These are phyloP conservation scores for Penicillium coprophilum DNA, from an alignment of 495 filamentous ascomycete species.

Conservation along the genomic window DNA sequence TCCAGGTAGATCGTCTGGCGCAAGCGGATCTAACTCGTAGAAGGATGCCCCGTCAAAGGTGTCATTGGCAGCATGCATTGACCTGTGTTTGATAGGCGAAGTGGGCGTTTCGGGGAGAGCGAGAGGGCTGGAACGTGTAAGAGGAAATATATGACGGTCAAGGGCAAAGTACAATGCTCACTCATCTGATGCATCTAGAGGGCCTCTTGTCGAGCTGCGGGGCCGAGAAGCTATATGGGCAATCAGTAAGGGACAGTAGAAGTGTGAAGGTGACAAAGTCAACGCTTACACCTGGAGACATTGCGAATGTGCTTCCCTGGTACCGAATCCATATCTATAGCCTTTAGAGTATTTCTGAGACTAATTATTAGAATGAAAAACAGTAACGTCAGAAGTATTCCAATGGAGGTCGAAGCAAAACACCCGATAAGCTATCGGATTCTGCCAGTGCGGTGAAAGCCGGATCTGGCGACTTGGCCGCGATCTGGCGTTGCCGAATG, in stretches of 20 bases:
- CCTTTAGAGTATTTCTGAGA: not conserved
- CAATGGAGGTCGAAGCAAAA: slow-evolving; percentile 1
- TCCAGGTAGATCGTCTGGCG: slow-evolving; percentile 37
- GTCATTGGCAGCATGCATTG: slow-evolving; percentile 15
- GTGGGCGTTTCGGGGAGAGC: slow-evolving; percentile 12
- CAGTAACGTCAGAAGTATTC: not conserved
- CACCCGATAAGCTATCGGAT: slow-evolving; percentile 30
- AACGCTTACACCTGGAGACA: slow-evolving; percentile 40
- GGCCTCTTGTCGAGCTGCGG: slow-evolving; percentile 53
- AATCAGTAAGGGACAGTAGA: slow-evolving; percentile 21
- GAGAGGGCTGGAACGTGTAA: slow-evolving; percentile 32
- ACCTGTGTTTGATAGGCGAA: slow-evolving; percentile 16
- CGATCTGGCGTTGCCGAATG: slow-evolving; percentile 20
- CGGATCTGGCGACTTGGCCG: slow-evolving; percentile 34
- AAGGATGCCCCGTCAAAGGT: slow-evolving; percentile 33
- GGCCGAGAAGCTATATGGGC: slow-evolving; percentile 43
- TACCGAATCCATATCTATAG: slow-evolving; percentile 29
- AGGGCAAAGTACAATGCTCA: slow-evolving; percentile 24
- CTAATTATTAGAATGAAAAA: not conserved
- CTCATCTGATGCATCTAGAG: slow-evolving; percentile 51
- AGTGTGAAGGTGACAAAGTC: not conserved
- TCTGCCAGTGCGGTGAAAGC: slow-evolving; percentile 32
- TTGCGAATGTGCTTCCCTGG: slow-evolving; percentile 34
- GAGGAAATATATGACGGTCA: slow-evolving; percentile 7
- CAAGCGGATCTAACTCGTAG: slow-evolving; percentile 34